Base-by-base conservation (phyloP, 2,329 filamentous ascomycete species). In the Botrytis aclada region DNA sequence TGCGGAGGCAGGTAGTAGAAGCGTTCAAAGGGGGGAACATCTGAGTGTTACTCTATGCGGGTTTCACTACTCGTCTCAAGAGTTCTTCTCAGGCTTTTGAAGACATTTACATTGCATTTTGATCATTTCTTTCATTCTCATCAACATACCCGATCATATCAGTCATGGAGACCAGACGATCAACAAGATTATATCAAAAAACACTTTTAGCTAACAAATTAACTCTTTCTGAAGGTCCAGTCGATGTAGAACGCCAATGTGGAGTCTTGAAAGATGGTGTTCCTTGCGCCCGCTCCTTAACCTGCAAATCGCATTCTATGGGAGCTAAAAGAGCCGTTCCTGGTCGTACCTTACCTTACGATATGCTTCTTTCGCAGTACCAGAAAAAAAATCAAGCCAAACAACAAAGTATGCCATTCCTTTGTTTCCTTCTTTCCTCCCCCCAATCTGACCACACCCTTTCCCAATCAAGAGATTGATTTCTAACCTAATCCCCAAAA, bases 351-450 rank as follows among this genome's bases (percentile, higher is more conserved):
- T 84, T 97, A 74, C 95, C 95, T 1, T 98, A 98, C 80, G 94
- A 97, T 82, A 96, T 97, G 91, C 85, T 98, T 56, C 86, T 98
- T 54, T 90, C 92, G 22, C 91, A 92, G 12, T 96, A 96, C 80
- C 93, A 96, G 82, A 98, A 98, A 87, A 98, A 98, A 86, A 99
- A 99, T 79, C 96, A 98, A 82, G 96, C 96, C 34, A 97, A 97
- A 80, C 93, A 97, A 84, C 96, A 98, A 83, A 97, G 93, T 95
- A 86, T 84, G 91, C 87, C 32, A 61, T 47, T 41, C 41, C 25
- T 41, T 71, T 65, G 72, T 65, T 58, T 60, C 54, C 66, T 74
- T 56, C 20, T 64, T 60, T 60, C 39, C 20, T 41, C 70, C 77
- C 79, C 71, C 78, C 66, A 63, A 7, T 1, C 34, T 37, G 10